These are phyloP conservation scores for Lentinus brumalis DNA, from an alignment of 768 basidiomycete species.

Conservation along the genomic window DNA sequence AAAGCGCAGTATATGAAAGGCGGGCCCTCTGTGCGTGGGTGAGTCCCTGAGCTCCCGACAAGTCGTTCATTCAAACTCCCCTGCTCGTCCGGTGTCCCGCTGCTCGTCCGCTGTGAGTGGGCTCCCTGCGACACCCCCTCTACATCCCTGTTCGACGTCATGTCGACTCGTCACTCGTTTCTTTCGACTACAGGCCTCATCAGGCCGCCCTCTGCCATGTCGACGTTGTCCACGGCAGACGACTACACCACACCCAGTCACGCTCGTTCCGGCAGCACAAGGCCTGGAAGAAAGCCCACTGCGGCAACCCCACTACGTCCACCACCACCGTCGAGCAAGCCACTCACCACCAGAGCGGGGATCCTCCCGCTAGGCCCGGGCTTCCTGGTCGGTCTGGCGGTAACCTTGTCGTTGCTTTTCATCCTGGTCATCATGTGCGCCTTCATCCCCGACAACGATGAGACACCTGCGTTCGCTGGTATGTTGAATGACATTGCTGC, in stretches of 20 bases:
- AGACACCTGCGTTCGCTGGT: constrained; percentile 42
- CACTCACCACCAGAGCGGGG: constrained; percentile 19
- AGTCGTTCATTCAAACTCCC: constrained; percentile 25
- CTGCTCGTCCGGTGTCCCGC: background rate
- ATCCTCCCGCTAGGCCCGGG: constrained; percentile 29
- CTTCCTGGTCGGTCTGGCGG: constrained; percentile 37
- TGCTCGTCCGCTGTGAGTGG: background rate
- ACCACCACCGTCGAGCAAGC: background rate
- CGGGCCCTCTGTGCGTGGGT: background rate
- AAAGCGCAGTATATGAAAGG: background rate
- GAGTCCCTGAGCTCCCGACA: constrained; percentile 25
- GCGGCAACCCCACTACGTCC: background rate
- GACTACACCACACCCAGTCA: constrained; percentile 11
- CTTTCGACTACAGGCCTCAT: constrained; percentile 41
- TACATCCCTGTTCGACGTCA: constrained; percentile 22
- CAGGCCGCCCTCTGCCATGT: constrained; percentile 12
- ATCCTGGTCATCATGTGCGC: constrained; percentile 49
- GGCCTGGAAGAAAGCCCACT: constrained; percentile 9
- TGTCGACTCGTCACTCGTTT: constrained; percentile 41
- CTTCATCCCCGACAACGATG: constrained; percentile 50
- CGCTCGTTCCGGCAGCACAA: constrained; percentile 23
- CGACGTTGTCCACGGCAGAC: constrained; percentile 14
- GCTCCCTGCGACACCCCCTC: constrained; percentile 39
- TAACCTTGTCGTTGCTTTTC: constrained; percentile 50
- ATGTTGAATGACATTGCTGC: constrained; percentile 43